These are phyloP conservation scores for Spergularia marina DNA, from an alignment of 148 eudicot genomes.

Conservation along the genomic window DNA sequence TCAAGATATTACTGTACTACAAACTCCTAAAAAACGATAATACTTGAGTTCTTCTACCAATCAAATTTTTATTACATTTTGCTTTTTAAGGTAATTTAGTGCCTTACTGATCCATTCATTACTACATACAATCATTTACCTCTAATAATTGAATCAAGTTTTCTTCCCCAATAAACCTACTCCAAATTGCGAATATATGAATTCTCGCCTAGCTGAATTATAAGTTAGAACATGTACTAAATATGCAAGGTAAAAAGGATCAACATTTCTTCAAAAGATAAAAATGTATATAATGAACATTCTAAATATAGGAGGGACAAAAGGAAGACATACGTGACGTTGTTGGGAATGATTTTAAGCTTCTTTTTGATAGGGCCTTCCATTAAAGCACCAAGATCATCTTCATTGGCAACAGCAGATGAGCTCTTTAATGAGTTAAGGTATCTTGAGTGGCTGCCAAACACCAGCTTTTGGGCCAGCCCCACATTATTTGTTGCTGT, in stretches of 20 bases:
- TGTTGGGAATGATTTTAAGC: constrained; percentile 60
- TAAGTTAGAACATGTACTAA: no score
- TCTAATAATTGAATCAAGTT: no score
- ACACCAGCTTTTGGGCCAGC: constrained; percentile 29
- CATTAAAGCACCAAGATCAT: constrained; percentile 52
- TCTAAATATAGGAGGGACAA: neutral
- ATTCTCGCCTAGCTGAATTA: no score
- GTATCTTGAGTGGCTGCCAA: constrained; percentile 58
- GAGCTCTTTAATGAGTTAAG: constrained; percentile 28
- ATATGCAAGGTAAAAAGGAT: neutral
- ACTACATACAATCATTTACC: no score
- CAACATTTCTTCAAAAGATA: neutral
- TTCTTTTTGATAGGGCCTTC: constrained; percentile 62
- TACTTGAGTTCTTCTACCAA: no score
- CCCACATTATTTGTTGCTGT: constrained; percentile 14
- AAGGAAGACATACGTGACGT: constrained; percentile 51
- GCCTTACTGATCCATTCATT: no score
- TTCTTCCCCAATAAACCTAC: no score
- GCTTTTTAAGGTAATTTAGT: no score
- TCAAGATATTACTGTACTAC: neutral
- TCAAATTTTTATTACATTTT: no score
- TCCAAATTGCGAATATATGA: no score
- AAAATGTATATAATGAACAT: neutral
- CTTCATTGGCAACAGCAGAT: constrained; percentile 30
- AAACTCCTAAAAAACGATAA: no score